phyloP scores from a whole-genome alignment of 306 rosid genomes.

The Macrotyloma uniflorum region DNA sequence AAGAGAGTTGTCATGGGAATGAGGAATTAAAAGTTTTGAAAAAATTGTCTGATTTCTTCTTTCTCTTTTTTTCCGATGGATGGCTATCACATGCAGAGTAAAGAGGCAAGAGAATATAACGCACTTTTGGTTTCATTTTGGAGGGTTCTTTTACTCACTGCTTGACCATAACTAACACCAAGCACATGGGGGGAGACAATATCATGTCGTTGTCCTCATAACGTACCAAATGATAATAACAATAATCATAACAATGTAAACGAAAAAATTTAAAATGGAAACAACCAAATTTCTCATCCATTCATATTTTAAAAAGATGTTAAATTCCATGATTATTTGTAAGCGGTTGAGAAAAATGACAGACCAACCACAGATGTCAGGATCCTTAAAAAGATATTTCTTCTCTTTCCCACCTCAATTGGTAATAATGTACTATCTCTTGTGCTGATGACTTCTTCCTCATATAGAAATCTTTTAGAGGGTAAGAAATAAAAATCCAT shows the following conservation, averaged over 20 bases:
- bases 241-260: slow-evolving; percentile 7
- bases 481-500: slow-evolving; percentile 16
- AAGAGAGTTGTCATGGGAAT: slow-evolving; percentile 13
- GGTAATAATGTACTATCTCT: slow-evolving; percentile 23
- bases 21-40: slow-evolving; percentile 20
- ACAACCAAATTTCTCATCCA: slow-evolving; percentile 46
- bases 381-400: slow-evolving; percentile 33
- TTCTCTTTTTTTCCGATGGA: slow-evolving; percentile 21
- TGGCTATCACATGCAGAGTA: slow-evolving; percentile 48
- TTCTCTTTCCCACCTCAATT: slow-evolving; percentile 17
- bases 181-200: slow-evolving; percentile 55
- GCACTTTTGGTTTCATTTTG: slow-evolving; percentile 44
- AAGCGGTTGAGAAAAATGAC: slow-evolving; percentile 45
- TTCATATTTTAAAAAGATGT: slow-evolving; percentile 40
- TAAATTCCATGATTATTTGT: slow-evolving; percentile 33
- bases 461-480: neutral
- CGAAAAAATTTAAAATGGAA: neutral
- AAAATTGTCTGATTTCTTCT: slow-evolving; percentile 28
- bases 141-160: slow-evolving; percentile 48
- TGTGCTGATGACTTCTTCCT: slow-evolving; percentile 8
- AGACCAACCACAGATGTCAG: slow-evolving; percentile 44
- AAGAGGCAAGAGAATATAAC: slow-evolving; percentile 46
- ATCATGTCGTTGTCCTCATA: slow-evolving; percentile 48
- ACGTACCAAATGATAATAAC: slow-evolving; percentile 18
- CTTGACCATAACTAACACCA: slow-evolving; percentile 46